Percentiles rank a stretch among this genome's conserved stretches.
These are phyloP conservation scores for Acanthamoeba sp. DNA, from an alignment of 208 protist genomes.

Conservation along the genomic window DNA sequence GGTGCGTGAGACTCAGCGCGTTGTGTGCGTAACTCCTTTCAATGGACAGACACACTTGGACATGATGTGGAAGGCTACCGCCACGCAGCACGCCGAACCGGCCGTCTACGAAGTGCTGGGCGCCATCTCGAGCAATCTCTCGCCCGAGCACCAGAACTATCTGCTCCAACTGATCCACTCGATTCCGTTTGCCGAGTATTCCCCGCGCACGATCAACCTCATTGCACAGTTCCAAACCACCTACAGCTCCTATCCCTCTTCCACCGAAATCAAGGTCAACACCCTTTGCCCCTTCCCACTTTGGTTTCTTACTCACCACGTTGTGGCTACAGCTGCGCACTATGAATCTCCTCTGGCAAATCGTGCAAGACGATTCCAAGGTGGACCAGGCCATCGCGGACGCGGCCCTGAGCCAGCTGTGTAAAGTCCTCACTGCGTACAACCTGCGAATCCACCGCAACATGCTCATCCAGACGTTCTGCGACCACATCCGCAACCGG, in stretches of 20 bases:
- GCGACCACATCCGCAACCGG: constrained; percentile 28
- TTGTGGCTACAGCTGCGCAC: not conserved
- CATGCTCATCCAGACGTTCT: constrained; percentile 54
- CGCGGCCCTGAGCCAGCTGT: not conserved
- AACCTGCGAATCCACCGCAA: constrained; percentile 9
- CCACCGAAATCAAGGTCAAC: constrained; percentile 20
- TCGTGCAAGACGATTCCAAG: constrained; percentile 54
- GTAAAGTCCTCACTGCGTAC: not conserved
- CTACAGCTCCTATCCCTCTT: not conserved
- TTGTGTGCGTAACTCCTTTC: no score
- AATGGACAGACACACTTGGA: constrained; percentile 19
- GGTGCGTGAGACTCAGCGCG: no score
- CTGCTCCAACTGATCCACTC: constrained; percentile 16
- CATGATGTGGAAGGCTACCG: constrained; percentile 45
- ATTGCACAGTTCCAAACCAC: constrained; percentile 35
- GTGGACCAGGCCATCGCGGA: constrained; percentile 27
- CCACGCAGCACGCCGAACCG: not conserved
- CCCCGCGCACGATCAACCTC: constrained; percentile 39
- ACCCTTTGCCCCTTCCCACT: not conserved
- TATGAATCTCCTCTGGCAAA: constrained; percentile 55
- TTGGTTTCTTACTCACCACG: not conserved
- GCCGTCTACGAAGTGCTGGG: constrained; percentile 49
- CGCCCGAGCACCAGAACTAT: constrained; percentile 43
- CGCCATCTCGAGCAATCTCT: constrained; percentile 16
- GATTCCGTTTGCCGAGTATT: constrained; percentile 26